phyloP scores from a whole-genome alignment of 1,284 basidiomycete species.

The Malassezia globosa region DNA sequence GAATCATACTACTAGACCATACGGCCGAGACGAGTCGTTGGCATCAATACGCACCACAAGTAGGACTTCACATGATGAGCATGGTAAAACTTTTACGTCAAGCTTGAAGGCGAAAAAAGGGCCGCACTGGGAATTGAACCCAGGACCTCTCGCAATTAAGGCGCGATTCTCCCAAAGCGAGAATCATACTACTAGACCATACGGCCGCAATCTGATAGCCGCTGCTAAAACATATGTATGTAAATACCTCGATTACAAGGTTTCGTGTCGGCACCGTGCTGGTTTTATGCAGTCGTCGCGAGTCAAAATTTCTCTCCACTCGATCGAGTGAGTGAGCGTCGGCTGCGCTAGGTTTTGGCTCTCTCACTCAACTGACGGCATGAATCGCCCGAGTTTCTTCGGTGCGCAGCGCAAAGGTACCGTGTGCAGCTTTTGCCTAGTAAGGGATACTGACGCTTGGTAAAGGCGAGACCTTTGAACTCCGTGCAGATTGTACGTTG shows the following conservation, averaged over 20 bases:
- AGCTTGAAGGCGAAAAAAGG: constrained; percentile 13
- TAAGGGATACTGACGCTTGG: no score
- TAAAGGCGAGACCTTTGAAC: constrained; percentile 40
- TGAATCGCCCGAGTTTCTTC: constrained; percentile 46
- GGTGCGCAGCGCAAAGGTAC: constrained; percentile 43
- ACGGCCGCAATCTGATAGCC: no score
- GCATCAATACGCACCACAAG: background rate
- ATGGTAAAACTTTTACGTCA: no score
- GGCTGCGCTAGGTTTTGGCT: background rate
- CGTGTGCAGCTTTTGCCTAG: no score
- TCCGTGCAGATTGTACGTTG: constrained; percentile 30
- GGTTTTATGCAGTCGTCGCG: background rate
- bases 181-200: constrained; percentile 23
- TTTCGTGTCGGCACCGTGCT: no score
- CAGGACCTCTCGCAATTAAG: constrained; percentile 21
- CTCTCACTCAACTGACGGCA: constrained; percentile 12
- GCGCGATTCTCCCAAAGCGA: constrained; percentile 20
- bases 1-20: constrained; percentile 23
- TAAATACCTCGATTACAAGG: no score
- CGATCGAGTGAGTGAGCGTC: no score
- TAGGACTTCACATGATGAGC: background rate
- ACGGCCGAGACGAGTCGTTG: constrained; percentile 10
- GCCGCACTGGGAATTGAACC: constrained; percentile 24
- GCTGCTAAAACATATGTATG: no score
- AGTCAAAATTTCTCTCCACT: no score